Base-by-base conservation (phyloP, 1,284 basidiomycete species). In the Marasmius sp. region DNA sequence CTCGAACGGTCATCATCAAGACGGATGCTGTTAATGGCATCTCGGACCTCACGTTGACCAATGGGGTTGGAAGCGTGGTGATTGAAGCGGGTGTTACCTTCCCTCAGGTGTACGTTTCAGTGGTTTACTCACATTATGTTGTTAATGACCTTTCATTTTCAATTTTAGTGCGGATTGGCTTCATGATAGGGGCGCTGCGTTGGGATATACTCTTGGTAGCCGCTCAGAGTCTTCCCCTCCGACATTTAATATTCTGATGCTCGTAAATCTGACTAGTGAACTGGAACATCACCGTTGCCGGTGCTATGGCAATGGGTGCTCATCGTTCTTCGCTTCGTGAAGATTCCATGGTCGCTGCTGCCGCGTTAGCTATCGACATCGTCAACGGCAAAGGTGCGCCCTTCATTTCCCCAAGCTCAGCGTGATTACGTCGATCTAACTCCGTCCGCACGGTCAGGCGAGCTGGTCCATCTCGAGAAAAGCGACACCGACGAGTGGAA, bases 201-300 rank as follows among this genome's bases (percentile, higher is more conserved):
- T 75, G 2, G 70, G 71, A 1, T 75, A 72, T 59, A 74, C 74
- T 2, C 68, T 75, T 10, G 73, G 73, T 72, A 49, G 37, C 67
- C 39, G 16, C 47, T 16, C 50, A 33, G 22, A 14, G 58, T 14
- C 38, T 34, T 9, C 53, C 7, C 27, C 8, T 14, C 33, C 34
- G 43, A 27, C 27, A 27, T 22, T 12, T 6, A n/a, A 6, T 2
- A 22, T 18, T 20, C 34, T 39, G 12, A 39, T 56, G 37, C 18
- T 37, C 3, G 20, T 14, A 37, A 4, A 12, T 41, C n/a, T 18
- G 7, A 27, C 14, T 38, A 74, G 74, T 76, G 0, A 76, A 75
- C 65, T 75, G 75, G 74, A 76, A 75, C 57, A 76, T 76, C 43
- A 74, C 72, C 10, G 71, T 76, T 48, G 74, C 69, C 56, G 75